A percentile compares a stretch with the other conserved stretches of the same genome.
Conservation (phyloP, 306 rosid species). For the barrel medic (Medicago truncatula) region DNA sequence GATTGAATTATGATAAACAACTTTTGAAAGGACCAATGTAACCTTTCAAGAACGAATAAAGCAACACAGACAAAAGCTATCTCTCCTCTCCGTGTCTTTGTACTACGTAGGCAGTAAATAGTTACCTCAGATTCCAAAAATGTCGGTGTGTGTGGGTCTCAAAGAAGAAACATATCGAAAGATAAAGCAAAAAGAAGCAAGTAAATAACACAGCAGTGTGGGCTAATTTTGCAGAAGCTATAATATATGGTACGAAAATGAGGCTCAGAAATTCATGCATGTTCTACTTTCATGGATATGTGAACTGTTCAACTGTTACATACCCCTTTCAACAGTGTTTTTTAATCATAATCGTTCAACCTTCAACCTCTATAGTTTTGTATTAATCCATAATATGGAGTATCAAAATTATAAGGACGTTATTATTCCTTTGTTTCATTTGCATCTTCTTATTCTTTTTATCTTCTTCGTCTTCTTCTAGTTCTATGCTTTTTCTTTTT, state of each 20-base stretch:
- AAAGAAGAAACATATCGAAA: constrained; percentile 44
- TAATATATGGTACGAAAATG: constrained; percentile 44
- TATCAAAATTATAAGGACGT: not conserved
- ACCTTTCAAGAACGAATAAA: constrained; percentile 66
- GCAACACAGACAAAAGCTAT: constrained; percentile 49
- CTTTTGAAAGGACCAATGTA: constrained; percentile 68
- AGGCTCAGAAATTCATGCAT: constrained; percentile 70
- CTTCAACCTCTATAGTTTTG: not conserved
- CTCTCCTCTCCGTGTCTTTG: constrained; percentile 51
- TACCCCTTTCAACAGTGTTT: constrained; percentile 18
- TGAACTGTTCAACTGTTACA: constrained; percentile 21
- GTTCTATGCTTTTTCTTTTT: constrained; percentile 38
- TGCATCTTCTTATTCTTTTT: not conserved
- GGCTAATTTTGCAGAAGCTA: constrained; percentile 42
- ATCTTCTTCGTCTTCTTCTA: constrained; percentile 34
- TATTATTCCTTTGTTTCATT: constrained; percentile 32
- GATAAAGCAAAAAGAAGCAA: constrained; percentile 42
- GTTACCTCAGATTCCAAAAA: constrained; percentile 50
- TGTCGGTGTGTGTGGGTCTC: constrained; percentile 51
- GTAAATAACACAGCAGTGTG: constrained; percentile 40
- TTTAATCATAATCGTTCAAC: too few relatives aligned
- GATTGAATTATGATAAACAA: constrained; percentile 42
- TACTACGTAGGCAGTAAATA: constrained; percentile 49
- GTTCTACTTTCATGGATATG: constrained; percentile 43
- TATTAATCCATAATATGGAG: too few relatives aligned